Evolutionary conservation across 495 filamentous ascomycete genomes (phyloP).

Genomic region (Hyphodiscus hymeniophilus): DNA sequence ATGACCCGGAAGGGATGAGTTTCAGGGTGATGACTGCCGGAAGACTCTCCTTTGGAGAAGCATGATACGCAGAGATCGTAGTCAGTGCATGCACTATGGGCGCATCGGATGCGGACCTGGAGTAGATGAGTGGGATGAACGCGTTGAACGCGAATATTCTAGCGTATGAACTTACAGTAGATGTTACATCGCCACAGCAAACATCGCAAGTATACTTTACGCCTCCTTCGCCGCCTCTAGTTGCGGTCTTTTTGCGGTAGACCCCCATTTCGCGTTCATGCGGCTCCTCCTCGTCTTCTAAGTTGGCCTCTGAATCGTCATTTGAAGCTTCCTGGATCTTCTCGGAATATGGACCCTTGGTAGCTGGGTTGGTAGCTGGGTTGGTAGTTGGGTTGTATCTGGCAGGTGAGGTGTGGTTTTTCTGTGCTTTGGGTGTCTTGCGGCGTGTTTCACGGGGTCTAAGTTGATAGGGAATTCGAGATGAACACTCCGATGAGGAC

Average conservation of each 20-base stretch:
- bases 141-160: neutral
- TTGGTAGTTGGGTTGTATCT: too few relatives aligned
- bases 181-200: conserved; percentile 91
- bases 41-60: conserved; percentile 70
- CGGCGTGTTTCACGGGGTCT: too few relatives aligned
- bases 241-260: conserved; percentile 91
- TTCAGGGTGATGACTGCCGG: conserved; percentile 72
- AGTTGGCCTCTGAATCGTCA: neutral
- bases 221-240: conserved; percentile 81
- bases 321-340: neutral
- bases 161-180: conserved; percentile 58
- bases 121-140: neutral
- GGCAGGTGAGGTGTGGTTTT: neutral
- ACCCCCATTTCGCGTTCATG: conserved; percentile 61
- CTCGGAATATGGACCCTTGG: too few relatives aligned
- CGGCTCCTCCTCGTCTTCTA: neutral
- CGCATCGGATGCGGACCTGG: conserved; percentile 91
- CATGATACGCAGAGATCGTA: conserved; percentile 97
- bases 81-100: conserved; percentile 71
- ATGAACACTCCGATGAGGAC: too few relatives aligned
- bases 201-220: conserved; percentile 95
- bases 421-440: neutral
- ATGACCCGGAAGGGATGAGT: conserved; percentile 89
- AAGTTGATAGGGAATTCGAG: too few relatives aligned
- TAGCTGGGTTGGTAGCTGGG: too few relatives aligned